Conservation (phyloP, 2,329 filamentous ascomycete species). For the Exophiala xenobiotica region DNA sequence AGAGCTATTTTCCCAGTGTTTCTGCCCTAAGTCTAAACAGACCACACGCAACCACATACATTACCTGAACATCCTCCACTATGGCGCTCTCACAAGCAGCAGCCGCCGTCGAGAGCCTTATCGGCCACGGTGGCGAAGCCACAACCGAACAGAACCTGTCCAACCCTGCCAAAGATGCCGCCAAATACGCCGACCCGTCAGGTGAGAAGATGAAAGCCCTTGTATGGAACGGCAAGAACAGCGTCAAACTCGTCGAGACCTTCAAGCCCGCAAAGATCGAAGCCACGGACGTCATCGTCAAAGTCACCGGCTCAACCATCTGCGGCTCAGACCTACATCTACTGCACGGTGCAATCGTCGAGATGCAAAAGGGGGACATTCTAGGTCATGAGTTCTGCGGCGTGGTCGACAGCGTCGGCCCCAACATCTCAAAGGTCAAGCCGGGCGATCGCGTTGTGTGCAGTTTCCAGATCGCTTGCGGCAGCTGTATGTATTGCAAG, state of each 20-base stretch:
- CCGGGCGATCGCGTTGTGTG: conserved; percentile 72
- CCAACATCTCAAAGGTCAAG: conserved; percentile 54
- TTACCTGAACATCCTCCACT: too few relatives aligned
- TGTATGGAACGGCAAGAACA: conserved; percentile 79
- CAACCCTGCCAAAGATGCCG: conserved; percentile 59
- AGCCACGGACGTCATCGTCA: conserved; percentile 73
- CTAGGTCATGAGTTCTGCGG: conserved; percentile 61
- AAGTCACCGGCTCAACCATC: conserved; percentile 66
- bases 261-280: conserved; percentile 72
- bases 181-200: conserved; percentile 51
- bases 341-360: conserved; percentile 51
- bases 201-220: conserved; percentile 74
- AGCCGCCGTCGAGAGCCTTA: conserved; percentile 61
- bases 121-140: conserved; percentile 67
- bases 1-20: neutral
- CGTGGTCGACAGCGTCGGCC: conserved; percentile 55
- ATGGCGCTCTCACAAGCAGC: conserved; percentile 68
- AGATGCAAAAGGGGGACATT: conserved; percentile 65
- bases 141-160: conserved; percentile 67
- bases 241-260: conserved; percentile 69
- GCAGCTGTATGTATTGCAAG: conserved; percentile 71
- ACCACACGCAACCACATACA: too few relatives aligned
- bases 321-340: conserved; percentile 62
- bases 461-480: conserved; percentile 77
- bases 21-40: neutral